Evolutionary conservation across 2,329 filamentous ascomycete species (phyloP), one percentile per base, ranked within the genome.

Genomic region (Calycina herbarum): DNA sequence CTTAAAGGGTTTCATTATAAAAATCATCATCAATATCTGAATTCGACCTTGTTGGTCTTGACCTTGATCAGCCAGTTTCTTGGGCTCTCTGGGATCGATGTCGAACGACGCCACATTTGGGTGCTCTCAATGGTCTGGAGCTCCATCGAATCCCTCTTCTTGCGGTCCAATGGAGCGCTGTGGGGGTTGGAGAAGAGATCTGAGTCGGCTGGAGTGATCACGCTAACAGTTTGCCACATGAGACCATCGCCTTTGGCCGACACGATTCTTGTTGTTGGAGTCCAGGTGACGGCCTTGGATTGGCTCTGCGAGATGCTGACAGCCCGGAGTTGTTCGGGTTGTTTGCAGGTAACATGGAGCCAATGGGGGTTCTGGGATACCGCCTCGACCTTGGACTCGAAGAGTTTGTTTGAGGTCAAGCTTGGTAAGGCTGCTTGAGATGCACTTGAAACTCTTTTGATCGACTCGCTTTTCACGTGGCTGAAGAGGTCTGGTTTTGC

Each of bases 21-120:
- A 57, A 58, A 13, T 10, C 20, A 27, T 57, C 42, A 57, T 69
- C 63, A 73, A 62, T 73, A 73, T 59, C 68, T 68, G 29, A 71
- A 72, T 48, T 70, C 66, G 33, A 73, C 70, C 45, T 66, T 66
- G 8, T 64, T 68, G 20, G 67, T 15, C 20, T 33, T 58, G 45
- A 42, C 67, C 27, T 68, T 65, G 1, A 69, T 61, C 38, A 74
- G 60, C 73, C 72, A 72, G 58, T 71, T 66, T 59, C 59, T 71
- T 3, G 68, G 67, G 29, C 60, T 67, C 17, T 66, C 54, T n/a
- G 68, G 70, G 3, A 68, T 35, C 13, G 56, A 63, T 40, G 48
- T 68, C 10, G 61, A 62, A 10, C 64, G 62, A 11, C 38, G 57
- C 73, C 73, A 75, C 59, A 74, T 48, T 29, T 69, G 59, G 2